Evolutionary conservation across 2,329 filamentous ascomycete species (phyloP).

Genomic region (Grosmannia huntii): DNA sequence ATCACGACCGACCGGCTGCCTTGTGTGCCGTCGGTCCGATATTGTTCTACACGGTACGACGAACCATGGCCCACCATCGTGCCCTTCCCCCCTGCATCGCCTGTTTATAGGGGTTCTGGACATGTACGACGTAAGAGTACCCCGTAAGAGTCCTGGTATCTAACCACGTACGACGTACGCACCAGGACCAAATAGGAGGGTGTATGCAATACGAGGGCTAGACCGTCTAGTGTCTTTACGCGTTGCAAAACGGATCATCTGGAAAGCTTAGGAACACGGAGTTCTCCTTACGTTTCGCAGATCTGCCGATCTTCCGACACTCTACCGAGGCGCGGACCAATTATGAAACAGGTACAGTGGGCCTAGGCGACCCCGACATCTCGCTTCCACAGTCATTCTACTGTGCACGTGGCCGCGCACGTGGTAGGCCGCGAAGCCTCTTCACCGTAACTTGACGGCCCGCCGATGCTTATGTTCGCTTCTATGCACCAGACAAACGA

Average conservation of each 20-base stretch:
- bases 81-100: neutral
- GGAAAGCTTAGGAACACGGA: too few relatives aligned
- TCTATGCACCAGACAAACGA: too few relatives aligned
- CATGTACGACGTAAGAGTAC: neutral
- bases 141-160: too few relatives aligned
- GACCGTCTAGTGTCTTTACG: neutral
- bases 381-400: too few relatives aligned
- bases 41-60: neutral
- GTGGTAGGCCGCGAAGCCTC: too few relatives aligned
- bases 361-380: too few relatives aligned
- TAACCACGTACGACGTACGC: neutral
- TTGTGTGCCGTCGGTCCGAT: neutral
- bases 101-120: neutral
- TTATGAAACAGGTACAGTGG: too few relatives aligned
- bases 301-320: neutral
- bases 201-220: too few relatives aligned
- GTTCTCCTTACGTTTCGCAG: neutral
- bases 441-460: too few relatives aligned
- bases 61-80: neutral
- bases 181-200: neutral
- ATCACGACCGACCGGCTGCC: neutral
- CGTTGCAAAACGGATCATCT: neutral
- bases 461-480: too few relatives aligned
- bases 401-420: too few relatives aligned
- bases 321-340: neutral